A percentile compares a stretch with the other conserved stretches of the same genome.
phyloP scores from a whole-genome alignment of 2,329 filamentous ascomycete genomes.

The Pseudonectria foliicola region DNA sequence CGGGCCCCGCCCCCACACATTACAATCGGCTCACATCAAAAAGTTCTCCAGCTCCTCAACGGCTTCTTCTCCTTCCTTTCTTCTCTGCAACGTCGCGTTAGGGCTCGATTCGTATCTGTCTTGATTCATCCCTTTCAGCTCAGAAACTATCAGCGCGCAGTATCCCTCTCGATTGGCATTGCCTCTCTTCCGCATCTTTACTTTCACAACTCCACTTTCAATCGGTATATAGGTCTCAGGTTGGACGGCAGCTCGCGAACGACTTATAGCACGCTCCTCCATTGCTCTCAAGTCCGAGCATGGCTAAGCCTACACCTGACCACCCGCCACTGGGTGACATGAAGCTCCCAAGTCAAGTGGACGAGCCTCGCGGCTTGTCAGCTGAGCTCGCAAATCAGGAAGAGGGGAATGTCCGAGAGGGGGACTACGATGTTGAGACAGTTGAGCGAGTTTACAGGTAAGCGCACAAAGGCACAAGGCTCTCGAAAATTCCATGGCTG shows the following conservation, averaged over 20 bases:
- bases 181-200: slow-evolving; percentile 9
- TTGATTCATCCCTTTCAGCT: background rate
- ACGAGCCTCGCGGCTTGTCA: slow-evolving; percentile 14
- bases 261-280: slow-evolving; percentile 44
- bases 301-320: slow-evolving; percentile 31
- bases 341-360: slow-evolving; percentile 20
- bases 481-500: background rate
- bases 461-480: slow-evolving; percentile 1
- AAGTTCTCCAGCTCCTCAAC: background rate
- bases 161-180: slow-evolving; percentile 16
- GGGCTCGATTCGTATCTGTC: background rate
- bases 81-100: background rate
- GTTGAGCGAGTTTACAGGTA: slow-evolving; percentile 49
- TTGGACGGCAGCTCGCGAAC: slow-evolving; percentile 9
- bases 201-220: slow-evolving; percentile 1
- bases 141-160: background rate
- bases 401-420: slow-evolving; percentile 25
- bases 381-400: slow-evolving; percentile 20
- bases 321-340: slow-evolving; percentile 25
- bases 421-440: slow-evolving; percentile 42
- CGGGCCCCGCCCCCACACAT: background rate
- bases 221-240: background rate
- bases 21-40: background rate
- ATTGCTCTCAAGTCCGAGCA: slow-evolving; percentile 45
- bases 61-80: background rate